A percentile compares a stretch with the other conserved stretches of the same genome.
phyloP scores from a whole-genome alignment of 1,284 basidiomycete genomes.

The Mycosarcoma maydis region DNA sequence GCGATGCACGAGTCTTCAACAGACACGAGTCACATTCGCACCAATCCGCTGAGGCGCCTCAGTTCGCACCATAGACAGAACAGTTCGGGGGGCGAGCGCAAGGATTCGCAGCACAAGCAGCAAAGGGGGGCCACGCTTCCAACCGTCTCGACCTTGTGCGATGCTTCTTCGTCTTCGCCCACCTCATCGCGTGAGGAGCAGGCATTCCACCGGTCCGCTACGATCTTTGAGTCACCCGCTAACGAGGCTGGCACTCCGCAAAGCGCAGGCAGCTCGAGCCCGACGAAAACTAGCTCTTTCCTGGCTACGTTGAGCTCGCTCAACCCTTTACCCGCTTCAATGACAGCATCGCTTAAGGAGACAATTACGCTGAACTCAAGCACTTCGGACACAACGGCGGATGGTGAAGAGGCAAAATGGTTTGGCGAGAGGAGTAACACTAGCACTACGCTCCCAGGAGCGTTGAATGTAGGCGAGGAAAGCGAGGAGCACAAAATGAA shows the following conservation, averaged over 20 bases:
- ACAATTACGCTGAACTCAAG: constrained; percentile 14
- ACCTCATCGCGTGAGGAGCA: constrained; percentile 1
- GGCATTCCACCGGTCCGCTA: background rate
- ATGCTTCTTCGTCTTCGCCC: background rate
- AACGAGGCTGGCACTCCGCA: background rate
- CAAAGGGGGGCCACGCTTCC: constrained; percentile 16
- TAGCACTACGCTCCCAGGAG: constrained; percentile 2
- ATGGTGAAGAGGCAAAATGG: constrained; percentile 19
- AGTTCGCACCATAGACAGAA: constrained; percentile 10
- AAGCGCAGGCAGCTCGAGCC: background rate
- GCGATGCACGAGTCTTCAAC: constrained; percentile 10
- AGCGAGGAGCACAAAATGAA: constrained; percentile 28
- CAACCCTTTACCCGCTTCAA: constrained; percentile 7
- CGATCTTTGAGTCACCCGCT: constrained; percentile 12
- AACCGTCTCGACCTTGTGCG: background rate
- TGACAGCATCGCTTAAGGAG: constrained; percentile 32
- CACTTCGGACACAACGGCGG: constrained; percentile 31
- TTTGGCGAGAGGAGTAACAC: constrained; percentile 3
- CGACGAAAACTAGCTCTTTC: background rate
- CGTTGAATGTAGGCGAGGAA: background rate
- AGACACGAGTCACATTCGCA: background rate
- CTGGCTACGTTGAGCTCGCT: constrained; percentile 17
- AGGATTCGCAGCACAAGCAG: background rate
- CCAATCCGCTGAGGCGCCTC: constrained; percentile 15
- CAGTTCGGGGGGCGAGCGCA: constrained; percentile 1